Evolutionary conservation across 352 stramenopile genomes (phyloP).

Genomic region (Phytophthora crassamura): DNA sequence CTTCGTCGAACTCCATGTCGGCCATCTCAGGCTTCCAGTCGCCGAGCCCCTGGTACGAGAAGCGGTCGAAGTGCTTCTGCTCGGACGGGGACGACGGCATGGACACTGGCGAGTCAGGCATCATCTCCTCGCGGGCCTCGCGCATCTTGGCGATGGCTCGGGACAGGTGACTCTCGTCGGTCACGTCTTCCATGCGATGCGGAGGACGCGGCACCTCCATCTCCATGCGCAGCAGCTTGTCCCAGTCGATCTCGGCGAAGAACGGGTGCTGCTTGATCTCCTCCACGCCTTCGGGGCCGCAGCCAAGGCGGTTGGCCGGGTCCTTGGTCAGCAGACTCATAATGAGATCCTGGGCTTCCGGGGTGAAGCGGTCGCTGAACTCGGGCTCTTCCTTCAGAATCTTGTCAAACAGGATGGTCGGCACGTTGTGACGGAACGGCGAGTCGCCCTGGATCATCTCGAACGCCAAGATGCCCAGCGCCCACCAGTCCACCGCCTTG

Average conservation of each 20-base stretch:
- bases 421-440: conserved; percentile 71
- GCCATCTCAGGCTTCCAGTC: conserved; percentile 71
- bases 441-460: conserved; percentile 83
- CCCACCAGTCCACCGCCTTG: conserved; percentile 80
- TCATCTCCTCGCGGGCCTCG: conserved; percentile 72
- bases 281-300: conserved; percentile 62
- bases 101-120: conserved; percentile 74
- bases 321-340: conserved; percentile 66
- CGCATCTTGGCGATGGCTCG: conserved; percentile 74
- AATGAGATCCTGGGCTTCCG: conserved; percentile 72
- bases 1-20: conserved; percentile 71
- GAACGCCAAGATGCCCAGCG: conserved; percentile 76
- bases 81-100: conserved; percentile 69
- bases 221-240: conserved; percentile 56
- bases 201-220: conserved; percentile 74
- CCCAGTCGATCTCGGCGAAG: conserved; percentile 77
- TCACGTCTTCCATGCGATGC: conserved; percentile 79
- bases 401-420: conserved; percentile 79
- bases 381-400: conserved; percentile 77
- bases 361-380: conserved; percentile 75
- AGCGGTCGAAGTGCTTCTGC: conserved; percentile 78
- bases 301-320: conserved; percentile 56
- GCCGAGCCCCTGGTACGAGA: conserved; percentile 72
- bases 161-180: conserved; percentile 67
- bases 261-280: conserved; percentile 80